Evolutionary conservation across 768 basidiomycete species (phyloP).

Genomic region (Kondoa subrosea): DNA sequence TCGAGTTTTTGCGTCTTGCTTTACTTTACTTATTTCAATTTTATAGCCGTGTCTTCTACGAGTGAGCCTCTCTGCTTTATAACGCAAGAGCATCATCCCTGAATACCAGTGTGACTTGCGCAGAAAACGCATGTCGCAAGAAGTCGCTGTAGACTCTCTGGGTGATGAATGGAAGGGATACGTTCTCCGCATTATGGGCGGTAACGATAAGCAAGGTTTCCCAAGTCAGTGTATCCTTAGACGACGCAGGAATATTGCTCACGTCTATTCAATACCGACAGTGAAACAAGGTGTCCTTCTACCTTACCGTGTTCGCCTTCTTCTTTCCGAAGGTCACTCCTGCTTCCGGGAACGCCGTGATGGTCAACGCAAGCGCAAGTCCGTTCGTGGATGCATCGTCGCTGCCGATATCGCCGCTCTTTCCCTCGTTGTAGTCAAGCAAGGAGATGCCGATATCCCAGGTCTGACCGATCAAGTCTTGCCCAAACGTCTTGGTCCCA

Average conservation of each 20-base stretch:
- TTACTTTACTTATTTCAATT: slow-evolving; percentile 4
- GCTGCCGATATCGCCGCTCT: slow-evolving; percentile 91
- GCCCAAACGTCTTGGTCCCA: slow-evolving; percentile 90
- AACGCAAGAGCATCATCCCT: neutral
- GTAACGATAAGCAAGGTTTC: slow-evolving; percentile 51
- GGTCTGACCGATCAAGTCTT: slow-evolving; percentile 81
- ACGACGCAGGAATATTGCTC: neutral
- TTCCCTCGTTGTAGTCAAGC: slow-evolving; percentile 80
- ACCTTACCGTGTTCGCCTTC: slow-evolving; percentile 78
- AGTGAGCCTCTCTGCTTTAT: neutral
- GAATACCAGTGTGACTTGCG: slow-evolving; percentile 68
- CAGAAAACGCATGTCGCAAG: slow-evolving; percentile 92
- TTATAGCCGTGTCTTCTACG: slow-evolving; percentile 12
- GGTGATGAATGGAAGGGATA: slow-evolving; percentile 97
- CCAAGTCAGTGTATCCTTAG: neutral
- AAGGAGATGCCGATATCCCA: slow-evolving; percentile 75
- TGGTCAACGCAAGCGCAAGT: slow-evolving; percentile 97
- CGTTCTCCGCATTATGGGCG: slow-evolving; percentile 88
- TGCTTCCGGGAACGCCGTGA: slow-evolving; percentile 84
- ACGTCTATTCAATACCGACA: slow-evolving; percentile 52
- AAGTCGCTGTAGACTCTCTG: slow-evolving; percentile 74
- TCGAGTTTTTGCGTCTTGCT: slow-evolving; percentile 45
- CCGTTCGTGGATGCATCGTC: slow-evolving; percentile 94
- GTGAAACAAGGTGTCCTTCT: slow-evolving; percentile 97
- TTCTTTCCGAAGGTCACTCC: slow-evolving; percentile 89